These are phyloP conservation scores for Venturia nashicola DNA, from an alignment of 2,329 filamentous ascomycete species.

Conservation along the genomic window DNA sequence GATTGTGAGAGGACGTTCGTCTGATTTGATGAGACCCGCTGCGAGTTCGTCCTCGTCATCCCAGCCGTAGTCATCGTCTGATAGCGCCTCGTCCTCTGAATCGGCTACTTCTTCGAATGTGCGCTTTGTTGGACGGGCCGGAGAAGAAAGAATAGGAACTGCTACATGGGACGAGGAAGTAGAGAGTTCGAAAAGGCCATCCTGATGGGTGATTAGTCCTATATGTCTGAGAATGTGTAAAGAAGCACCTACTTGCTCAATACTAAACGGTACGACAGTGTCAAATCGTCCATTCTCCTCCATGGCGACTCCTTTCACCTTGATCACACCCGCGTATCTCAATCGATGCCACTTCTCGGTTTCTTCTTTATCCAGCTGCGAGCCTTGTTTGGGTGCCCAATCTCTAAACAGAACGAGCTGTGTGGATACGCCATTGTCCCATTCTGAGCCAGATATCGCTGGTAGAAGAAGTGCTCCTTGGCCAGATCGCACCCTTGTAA, in stretches of 20 bases:
- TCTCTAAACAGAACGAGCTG: conserved; percentile 71
- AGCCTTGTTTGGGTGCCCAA: conserved; percentile 30
- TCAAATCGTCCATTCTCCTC: conserved; percentile 30
- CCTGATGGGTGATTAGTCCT: conserved; percentile 3
- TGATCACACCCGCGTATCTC: conserved; percentile 32
- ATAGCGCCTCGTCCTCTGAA: conserved; percentile 44
- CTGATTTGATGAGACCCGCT: not conserved
- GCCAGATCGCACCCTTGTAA: conserved; percentile 63
- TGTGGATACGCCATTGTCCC: conserved; percentile 67
- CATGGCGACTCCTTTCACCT: conserved; percentile 27
- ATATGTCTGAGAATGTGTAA: conserved; percentile 17
- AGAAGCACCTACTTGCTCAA: conserved; percentile 31
- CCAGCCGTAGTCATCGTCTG: conserved; percentile 63
- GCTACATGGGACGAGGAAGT: not conserved
- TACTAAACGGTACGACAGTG: conserved; percentile 37
- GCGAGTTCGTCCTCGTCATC: conserved; percentile 45
- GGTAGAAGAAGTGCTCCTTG: conserved; percentile 59
- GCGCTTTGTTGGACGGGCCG: conserved; percentile 42
- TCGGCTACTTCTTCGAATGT: conserved; percentile 44
- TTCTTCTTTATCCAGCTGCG: conserved; percentile 12
- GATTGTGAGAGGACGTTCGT: not conserved
- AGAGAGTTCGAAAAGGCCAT: conserved; percentile 5
- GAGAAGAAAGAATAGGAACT: conserved; percentile 11
- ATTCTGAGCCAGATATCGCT: conserved; percentile 61
- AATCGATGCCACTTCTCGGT: conserved; percentile 20